Evolutionary conservation across 805 yeast genomes (phyloP), one percentile per base, ranked within the genome.

Genomic region (Schwanniomyces yamadae): DNA sequence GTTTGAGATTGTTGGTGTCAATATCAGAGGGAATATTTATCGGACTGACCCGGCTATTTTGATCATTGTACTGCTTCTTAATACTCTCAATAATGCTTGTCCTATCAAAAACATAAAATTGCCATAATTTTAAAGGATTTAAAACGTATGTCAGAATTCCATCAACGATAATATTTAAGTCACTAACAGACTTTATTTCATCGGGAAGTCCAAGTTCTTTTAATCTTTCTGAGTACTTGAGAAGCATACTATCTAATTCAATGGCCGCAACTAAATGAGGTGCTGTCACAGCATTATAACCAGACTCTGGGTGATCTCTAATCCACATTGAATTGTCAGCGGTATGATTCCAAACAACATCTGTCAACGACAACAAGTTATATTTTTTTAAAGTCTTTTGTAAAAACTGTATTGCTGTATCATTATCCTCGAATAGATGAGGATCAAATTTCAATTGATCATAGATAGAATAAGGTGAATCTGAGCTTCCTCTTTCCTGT

Each of bases 311-410:
- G 48, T 86, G 89, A 2, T 81, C 84, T 28, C 75, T 63, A 22
- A 93, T 61, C 99, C 99, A 91, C 0, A 52, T 59, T 0, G 98
- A 88, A 60, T 91, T 87, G 55, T 86, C 74, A 2, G 98, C 96
- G 0, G 98, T 91, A 55, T 91, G 99, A 57, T 91, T 91, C 72
- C 89, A 81, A 2, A 91, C 98, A 20, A 93, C 82, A 59, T 91
- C 99, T 1, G 96, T 87, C 65, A 91, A 67, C 0, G 96, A 73
- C 27, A 91, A 67, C 40, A 91, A 71, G 4, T 76, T 76, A 48
- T 82, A 70, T 17, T 81, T 63, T 14, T 63, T 47, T 46, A 79
- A 78, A 50, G 84, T 61, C 6, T 55, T 48, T 1, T 58, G 34
- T 4, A 84, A 75, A 54, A 85, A 66, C 4, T 53, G 34, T 13